Evolutionary conservation across 371 early-diverging fungal species (phyloP).

Genomic region (Actinomucor elegans): DNA sequence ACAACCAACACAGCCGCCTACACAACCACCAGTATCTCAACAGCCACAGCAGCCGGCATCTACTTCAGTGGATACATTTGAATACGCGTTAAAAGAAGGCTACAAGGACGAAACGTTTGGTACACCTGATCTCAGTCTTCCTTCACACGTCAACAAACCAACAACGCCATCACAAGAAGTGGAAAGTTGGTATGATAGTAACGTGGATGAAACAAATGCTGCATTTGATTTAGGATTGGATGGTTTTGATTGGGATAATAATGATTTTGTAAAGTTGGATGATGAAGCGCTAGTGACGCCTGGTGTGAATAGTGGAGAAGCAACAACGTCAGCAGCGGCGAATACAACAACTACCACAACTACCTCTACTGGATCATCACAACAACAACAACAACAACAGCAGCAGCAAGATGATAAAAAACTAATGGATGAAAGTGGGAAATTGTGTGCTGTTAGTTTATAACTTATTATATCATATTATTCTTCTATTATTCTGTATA

Average conservation of each 20-base stretch:
- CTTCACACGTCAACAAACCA: not conserved
- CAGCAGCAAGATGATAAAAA: conserved; percentile 12
- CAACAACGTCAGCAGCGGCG: not conserved
- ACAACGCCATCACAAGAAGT: conserved; percentile 5
- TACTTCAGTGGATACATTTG: conserved; percentile 16
- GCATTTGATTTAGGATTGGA: conserved; percentile 23
- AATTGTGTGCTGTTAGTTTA: conserved; percentile 15
- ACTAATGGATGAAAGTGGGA: conserved; percentile 18
- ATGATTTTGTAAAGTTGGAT: conserved; percentile 23
- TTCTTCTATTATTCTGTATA: not conserved
- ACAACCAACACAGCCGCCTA: conserved; percentile 6
- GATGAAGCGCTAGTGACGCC: conserved; percentile 3
- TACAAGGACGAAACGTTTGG: conserved; percentile 43
- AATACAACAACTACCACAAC: not conserved
- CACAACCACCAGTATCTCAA: not conserved
- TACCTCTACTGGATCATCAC: not conserved
- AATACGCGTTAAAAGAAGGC: conserved; percentile 39
- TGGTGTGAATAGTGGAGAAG: not conserved
- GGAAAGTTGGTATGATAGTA: conserved; percentile 33
- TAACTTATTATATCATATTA: not conserved
- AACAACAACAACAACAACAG: conserved; percentile 4
- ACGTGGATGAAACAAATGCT: no score
- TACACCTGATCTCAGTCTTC: conserved; percentile 12
- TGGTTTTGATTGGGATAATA: conserved; percentile 36
- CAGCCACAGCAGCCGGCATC: not conserved